Percentiles rank a stretch among this genome's conserved stretches.
These are phyloP conservation scores for Hyaloscypha finlandica DNA, from an alignment of 495 filamentous ascomycete genomes.

Conservation along the genomic window DNA sequence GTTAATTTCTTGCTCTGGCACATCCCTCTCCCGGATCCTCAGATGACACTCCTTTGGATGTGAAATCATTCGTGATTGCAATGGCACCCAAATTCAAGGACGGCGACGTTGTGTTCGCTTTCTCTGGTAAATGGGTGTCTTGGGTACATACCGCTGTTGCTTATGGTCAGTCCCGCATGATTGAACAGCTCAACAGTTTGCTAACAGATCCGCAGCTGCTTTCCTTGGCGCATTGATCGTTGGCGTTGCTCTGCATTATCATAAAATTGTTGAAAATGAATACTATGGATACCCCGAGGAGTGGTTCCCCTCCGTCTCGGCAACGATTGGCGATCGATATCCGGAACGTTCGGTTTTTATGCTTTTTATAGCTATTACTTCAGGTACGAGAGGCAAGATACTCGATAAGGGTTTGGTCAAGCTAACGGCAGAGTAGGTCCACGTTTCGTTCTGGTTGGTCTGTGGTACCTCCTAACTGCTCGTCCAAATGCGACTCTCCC, in stretches of 20 bases:
- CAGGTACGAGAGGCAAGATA: slow-evolving; percentile 52
- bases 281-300: slow-evolving; percentile 96
- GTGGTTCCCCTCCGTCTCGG: slow-evolving; percentile 98
- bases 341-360: slow-evolving; percentile 97
- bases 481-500: slow-evolving; percentile 72
- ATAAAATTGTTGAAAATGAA: slow-evolving; percentile 97
- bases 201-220: slow-evolving; percentile 50
- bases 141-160: slow-evolving; percentile 84
- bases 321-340: slow-evolving; percentile 98
- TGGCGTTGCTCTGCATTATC: slow-evolving; percentile 84
- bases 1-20: slow-evolving; percentile 24
- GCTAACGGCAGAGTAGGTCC: slow-evolving; percentile 57
- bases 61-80: slow-evolving; percentile 36
- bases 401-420: neutral
- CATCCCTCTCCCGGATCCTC: slow-evolving; percentile 30
- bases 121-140: slow-evolving; percentile 91
- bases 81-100: slow-evolving; percentile 90
- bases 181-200: neutral
- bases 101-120: slow-evolving; percentile 75
- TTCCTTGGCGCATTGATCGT: slow-evolving; percentile 90
- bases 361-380: slow-evolving; percentile 95
- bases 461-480: slow-evolving; percentile 90
- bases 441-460: slow-evolving; percentile 84
- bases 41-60: slow-evolving; percentile 33
- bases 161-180: slow-evolving; percentile 57